Evolutionary conservation across 495 filamentous ascomycete species (phyloP), one percentile per base, ranked within the genome.

Genomic region (Podospora sp.): DNA sequence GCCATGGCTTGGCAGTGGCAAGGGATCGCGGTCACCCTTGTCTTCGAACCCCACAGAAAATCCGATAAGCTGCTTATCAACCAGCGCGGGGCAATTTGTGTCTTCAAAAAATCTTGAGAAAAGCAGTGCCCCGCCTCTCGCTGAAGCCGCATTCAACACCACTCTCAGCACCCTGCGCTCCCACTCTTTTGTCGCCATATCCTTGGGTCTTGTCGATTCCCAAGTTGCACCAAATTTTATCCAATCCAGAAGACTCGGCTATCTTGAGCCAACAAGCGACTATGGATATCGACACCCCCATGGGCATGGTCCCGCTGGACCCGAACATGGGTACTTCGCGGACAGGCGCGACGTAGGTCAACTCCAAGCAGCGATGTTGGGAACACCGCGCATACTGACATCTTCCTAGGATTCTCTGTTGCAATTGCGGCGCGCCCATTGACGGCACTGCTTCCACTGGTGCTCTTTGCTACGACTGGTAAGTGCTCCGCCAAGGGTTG

Each of bases 401-500:
- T 5, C 36, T 57, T 66, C 7, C 58, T 14, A 96, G 90, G 9
- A 96, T 97, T 72, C 90, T 97, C 27, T 97, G 94, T 78, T 96
- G 90, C 81, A 94, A 97, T 83, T 97, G 94, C 78, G 94, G 93
- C 68, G 90, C 90, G 65, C 88, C 92, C n/a, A 96, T 97, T 65
- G 92, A 95, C 76, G 94, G 94, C 73, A 95, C 91, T n/a, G 83
- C 86, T 14, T 85, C 92, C 11, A 89, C 92, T 62, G 93, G 92
- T 56, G 94, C 94, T 26, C 87, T 97, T 57, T 99, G 95, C 78
- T 89, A 91, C 72, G 93, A 97, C 82, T 99, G 95, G 69, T 71
- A 64, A 40, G 66, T 16, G 21, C 18, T 18, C 9, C 2, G 40
- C 2, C 40, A 14, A 11, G 40, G 40, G 40, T 14, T 46, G 4